These are phyloP conservation scores for Salvia hispanica DNA, from an alignment of 257 asterid species.

Conservation along the genomic window DNA sequence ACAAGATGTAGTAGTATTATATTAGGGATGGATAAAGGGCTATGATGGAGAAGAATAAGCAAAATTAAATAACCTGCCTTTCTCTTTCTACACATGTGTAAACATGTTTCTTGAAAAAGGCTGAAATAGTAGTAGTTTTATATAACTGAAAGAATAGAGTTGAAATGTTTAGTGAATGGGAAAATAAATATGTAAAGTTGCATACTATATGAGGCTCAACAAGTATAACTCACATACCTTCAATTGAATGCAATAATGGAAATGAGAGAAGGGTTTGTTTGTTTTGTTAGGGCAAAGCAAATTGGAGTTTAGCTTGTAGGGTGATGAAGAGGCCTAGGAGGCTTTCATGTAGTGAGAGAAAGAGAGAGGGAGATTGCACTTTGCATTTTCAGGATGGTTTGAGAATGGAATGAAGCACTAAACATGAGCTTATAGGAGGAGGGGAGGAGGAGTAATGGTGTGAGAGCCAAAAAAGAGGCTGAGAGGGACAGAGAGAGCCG, in stretches of 20 bases:
- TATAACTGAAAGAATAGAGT: neutral
- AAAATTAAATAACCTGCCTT: too few relatives aligned
- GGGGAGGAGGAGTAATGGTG: conserved; percentile 28
- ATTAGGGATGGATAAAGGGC: too few relatives aligned
- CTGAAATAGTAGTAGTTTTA: conserved; percentile 3
- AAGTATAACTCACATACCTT: conserved; percentile 27
- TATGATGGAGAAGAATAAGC: too few relatives aligned
- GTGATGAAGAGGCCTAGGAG: neutral
- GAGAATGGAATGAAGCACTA: conserved; percentile 62
- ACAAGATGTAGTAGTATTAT: too few relatives aligned
- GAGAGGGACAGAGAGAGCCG: conserved; percentile 32
- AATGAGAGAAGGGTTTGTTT: conserved; percentile 18
- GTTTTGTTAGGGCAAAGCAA: conserved; percentile 24
- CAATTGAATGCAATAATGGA: neutral
- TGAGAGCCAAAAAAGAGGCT: conserved; percentile 37
- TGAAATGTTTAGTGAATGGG: neutral
- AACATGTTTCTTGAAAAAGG: neutral
- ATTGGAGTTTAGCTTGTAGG: conserved; percentile 15
- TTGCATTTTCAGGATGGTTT: conserved; percentile 53
- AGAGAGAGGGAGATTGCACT: conserved; percentile 24
- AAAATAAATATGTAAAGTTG: too few relatives aligned
- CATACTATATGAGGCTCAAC: neutral
- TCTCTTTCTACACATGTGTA: neutral
- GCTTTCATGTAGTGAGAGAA: neutral
- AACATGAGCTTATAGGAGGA: conserved; percentile 80